Percentiles rank a stretch among this genome's conserved stretches.
These are phyloP conservation scores for Fusarium cicatricum DNA, from an alignment of 2,329 filamentous ascomycete species.

Conservation along the genomic window DNA sequence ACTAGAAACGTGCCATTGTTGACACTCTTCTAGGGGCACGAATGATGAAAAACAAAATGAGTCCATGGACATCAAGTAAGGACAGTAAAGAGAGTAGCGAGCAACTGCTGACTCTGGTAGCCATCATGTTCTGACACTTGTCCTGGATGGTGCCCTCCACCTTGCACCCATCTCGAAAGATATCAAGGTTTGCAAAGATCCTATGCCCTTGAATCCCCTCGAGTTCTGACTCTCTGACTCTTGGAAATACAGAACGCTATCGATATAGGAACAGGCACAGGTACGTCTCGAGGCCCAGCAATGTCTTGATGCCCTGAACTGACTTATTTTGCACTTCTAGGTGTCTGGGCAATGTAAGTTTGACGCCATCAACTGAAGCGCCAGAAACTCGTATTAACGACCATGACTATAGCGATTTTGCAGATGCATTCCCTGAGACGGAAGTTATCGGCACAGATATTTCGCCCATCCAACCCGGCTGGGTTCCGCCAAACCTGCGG, in stretches of 20 bases:
- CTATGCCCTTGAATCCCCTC: too few species aligned
- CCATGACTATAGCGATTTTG: conserved; percentile 15
- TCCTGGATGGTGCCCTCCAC: conserved; percentile 10
- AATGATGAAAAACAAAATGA: conserved; percentile 32
- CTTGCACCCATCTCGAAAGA: conserved; percentile 16
- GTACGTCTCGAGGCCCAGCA: neutral
- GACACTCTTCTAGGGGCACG: conserved; percentile 3
- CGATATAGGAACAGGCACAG: conserved; percentile 30
- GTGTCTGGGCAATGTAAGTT: conserved; percentile 29
- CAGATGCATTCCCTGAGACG: conserved; percentile 7
- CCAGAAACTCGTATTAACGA: accelerated
- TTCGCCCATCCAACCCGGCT: conserved; percentile 26
- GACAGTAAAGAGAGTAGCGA: accelerated
- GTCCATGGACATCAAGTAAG: conserved; percentile 34
- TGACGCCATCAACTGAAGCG: too few species aligned
- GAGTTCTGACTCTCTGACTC: neutral
- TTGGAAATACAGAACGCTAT: conserved; percentile 1
- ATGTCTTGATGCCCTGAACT: neutral
- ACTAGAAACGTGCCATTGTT: neutral
- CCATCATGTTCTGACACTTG: conserved; percentile 28
- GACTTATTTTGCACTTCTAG: neutral
- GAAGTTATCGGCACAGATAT: conserved; percentile 29
- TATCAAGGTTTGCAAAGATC: conserved; percentile 1
- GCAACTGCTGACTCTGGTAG: conserved; percentile 1
- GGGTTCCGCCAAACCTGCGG: conserved; percentile 21